Evolutionary conservation across 208 protist species (phyloP), one percentile per base, ranked within the genome.

Genomic region (Strigomonas galati): DNA sequence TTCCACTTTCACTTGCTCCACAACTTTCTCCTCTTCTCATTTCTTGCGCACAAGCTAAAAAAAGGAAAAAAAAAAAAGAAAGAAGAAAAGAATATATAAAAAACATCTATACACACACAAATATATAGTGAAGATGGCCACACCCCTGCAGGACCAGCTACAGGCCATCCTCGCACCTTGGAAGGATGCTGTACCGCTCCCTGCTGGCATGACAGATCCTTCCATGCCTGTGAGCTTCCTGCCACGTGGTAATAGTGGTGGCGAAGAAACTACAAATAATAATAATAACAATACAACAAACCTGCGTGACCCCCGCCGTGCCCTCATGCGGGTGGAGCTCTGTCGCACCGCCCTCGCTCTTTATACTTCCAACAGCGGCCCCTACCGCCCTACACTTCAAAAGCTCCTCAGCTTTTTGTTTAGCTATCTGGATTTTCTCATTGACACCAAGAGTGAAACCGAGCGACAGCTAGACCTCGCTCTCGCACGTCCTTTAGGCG

Each of bases 371-470:
- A 92, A 92, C 72, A 60, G 84, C 14, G 54, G 85, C 3, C 71
- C 74, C 27, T 94, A 89, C 58, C 84, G 84, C 17, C 81, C 85
- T 0, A 60, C 81, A 3, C 71, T 94, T 37, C 69, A 81, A n/a
- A 80, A 82, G 51, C 70, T 87, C 1, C 71, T 94, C 21, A 63
- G 72, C 12, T 94, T 92, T 69, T 55, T 94, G 26, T 94, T 94
- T 66, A 79, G 77, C 23, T 75, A 84, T 60, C 59, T 89, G 5
- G 88, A 94, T 65, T 73, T 76, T 54, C 74, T 91, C 10, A 46
- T 86, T 15, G 72, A 85, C 27, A 74, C 85, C 57, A 65, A 69
- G 31, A 62, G 54, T 0, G 31, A 56, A 17, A 23, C 49, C 21
- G 63, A 73, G 30, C 37, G 55, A 51, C 30, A 43, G 58, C 27